Evolutionary conservation across 164 flowering plant genomes (phyloP).

Genomic region (Stephania japonica): DNA sequence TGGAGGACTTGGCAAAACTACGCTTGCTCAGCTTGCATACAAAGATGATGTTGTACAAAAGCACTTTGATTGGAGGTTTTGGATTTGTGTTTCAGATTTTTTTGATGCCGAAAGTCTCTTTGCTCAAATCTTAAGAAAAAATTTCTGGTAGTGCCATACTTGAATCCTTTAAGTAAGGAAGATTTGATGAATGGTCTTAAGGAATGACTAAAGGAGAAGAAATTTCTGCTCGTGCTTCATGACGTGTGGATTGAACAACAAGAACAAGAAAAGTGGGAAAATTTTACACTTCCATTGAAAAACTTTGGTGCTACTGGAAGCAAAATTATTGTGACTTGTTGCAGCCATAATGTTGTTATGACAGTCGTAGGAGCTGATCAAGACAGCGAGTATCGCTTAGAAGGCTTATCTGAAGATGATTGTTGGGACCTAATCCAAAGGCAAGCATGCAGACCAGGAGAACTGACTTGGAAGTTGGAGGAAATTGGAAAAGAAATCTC

Average conservation of each 20-base stretch:
- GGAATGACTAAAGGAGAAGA: background rate
- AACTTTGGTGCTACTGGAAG: background rate
- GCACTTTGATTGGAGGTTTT: background rate
- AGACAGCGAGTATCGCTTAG: background rate
- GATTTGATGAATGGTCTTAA: background rate
- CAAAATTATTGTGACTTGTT: background rate
- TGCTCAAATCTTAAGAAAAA: no score
- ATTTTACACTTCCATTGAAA: no score
- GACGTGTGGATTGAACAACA: slow-evolving; percentile 7
- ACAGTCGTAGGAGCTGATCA: background rate
- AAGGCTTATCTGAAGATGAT: background rate
- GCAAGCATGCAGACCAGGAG: background rate
- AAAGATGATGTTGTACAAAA: background rate
- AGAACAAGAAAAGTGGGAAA: background rate
- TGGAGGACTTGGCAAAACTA: slow-evolving; percentile 15
- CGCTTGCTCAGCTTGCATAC: slow-evolving; percentile 11
- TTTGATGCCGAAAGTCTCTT: background rate
- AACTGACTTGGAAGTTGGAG: background rate
- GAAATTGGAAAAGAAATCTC: slow-evolving; percentile 3
- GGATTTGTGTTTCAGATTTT: slow-evolving; percentile 3
- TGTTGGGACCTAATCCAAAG: background rate
- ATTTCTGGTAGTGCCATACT: background rate
- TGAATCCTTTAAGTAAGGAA: background rate
- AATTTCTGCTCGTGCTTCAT: background rate
- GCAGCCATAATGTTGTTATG: background rate